Evolutionary conservation across 2,329 filamentous ascomycete genomes (phyloP).

Genomic region (Aspergillus jensenii): DNA sequence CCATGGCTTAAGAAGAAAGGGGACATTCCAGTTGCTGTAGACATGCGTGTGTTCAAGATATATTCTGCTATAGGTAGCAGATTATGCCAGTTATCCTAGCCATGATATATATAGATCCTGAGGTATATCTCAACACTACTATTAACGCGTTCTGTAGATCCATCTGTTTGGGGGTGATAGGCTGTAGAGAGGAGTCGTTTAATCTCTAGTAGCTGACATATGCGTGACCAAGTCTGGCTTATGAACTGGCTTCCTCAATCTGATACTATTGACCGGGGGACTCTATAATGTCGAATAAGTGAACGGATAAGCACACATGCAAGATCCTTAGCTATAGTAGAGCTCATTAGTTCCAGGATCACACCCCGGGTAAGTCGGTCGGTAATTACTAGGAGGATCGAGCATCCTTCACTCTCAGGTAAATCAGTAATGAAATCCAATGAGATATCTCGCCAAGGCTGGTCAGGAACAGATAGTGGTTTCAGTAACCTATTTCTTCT

Average conservation of each 20-base stretch:
- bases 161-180: not conserved
- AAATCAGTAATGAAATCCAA: not conserved
- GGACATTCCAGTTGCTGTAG: not conserved
- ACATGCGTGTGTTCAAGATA: not conserved
- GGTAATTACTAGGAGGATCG: not conserved
- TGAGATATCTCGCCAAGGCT: not conserved
- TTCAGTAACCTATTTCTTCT: not conserved
- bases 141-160: not conserved
- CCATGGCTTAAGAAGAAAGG: not conserved
- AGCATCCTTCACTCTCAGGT: not conserved
- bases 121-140: not conserved
- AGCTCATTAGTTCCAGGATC: not conserved
- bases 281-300: not conserved
- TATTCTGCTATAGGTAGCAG: not conserved
- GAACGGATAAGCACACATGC: not conserved
- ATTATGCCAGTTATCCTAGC: not conserved
- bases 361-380: not conserved
- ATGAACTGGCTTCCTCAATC: not conserved
- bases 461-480: not conserved
- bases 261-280: not conserved
- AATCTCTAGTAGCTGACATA: too few relatives aligned
- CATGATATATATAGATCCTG: not conserved
- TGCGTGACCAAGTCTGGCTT: not conserved
- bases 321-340: not conserved
- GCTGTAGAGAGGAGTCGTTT: not conserved